Conservation (phyloP, 2,329 filamentous ascomycete genomes). For the Calonectria montana region DNA sequence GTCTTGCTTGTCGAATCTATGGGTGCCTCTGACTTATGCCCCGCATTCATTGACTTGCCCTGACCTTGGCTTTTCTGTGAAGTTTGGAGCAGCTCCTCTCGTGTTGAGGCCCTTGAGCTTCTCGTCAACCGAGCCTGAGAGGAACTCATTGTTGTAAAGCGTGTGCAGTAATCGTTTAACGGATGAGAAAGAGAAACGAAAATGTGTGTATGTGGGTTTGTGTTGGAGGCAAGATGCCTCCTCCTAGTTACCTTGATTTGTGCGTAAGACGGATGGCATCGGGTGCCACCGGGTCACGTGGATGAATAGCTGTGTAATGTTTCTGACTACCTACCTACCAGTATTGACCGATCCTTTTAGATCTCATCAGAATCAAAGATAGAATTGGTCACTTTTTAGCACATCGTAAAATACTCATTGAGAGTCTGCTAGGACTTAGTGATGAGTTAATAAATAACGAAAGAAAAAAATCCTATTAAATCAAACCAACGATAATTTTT, state of each 20-base stretch:
- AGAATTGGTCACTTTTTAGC: too few species aligned
- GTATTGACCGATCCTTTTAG: too few species aligned
- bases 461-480: too few species aligned
- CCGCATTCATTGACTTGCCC: conserved; percentile 2
- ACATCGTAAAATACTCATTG: too few species aligned
- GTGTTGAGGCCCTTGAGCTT: background rate
- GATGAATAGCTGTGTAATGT: too few species aligned
- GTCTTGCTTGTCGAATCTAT: conserved; percentile 17
- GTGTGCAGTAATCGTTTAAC: background rate
- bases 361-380: too few species aligned
- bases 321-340: too few species aligned
- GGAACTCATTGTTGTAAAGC: conserved; percentile 19
- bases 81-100: conserved; percentile 3
- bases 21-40: conserved; percentile 13
- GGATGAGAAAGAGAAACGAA: background rate
- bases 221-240: background rate
- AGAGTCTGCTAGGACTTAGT: too few species aligned
- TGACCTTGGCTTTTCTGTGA: background rate
- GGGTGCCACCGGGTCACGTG: background rate
- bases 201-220: too few species aligned
- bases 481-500: too few species aligned
- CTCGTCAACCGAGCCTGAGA: background rate
- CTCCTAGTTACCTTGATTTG: background rate
- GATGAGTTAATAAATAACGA: too few species aligned
- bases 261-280: background rate